These are phyloP conservation scores for Cladophialophora bantiana DNA, from an alignment of 2,329 filamentous ascomycete genomes.

Conservation along the genomic window DNA sequence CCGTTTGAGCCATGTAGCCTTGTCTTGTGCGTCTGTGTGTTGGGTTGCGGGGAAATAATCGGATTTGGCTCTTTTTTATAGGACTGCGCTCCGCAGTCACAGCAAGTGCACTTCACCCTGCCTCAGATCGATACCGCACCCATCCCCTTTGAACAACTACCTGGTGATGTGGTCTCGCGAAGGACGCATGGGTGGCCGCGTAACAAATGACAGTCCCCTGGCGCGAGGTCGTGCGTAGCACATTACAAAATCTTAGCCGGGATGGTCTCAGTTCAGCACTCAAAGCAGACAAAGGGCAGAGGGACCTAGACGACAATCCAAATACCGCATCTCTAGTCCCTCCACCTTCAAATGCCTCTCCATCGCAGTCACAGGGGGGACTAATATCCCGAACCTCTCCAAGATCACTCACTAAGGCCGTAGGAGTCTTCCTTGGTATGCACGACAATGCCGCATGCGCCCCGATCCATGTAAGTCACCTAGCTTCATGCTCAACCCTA, in stretches of 20 bases:
- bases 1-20: too few species aligned
- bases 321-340: slow-evolving; percentile 9
- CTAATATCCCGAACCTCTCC: slow-evolving; percentile 24
- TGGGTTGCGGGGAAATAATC: background rate
- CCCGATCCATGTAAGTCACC: slow-evolving; percentile 24
- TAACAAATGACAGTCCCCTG: slow-evolving; percentile 12
- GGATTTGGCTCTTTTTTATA: background rate
- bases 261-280: slow-evolving; percentile 11
- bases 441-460: slow-evolving; percentile 24
- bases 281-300: slow-evolving; percentile 7
- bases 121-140: background rate
- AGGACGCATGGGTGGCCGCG: background rate
- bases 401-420: slow-evolving; percentile 19
- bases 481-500: background rate
- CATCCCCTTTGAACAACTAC: background rate
- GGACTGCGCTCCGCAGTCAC: background rate
- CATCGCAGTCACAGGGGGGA: slow-evolving; percentile 15
- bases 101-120: background rate
- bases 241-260: slow-evolving; percentile 3
- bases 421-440: slow-evolving; percentile 17
- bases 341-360: slow-evolving; percentile 27
- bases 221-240: slow-evolving; percentile 7
- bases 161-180: background rate
- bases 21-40: background rate
- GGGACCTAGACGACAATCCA: slow-evolving; percentile 16